Evolutionary conservation across 768 basidiomycete genomes (phyloP), one percentile per base, ranked within the genome.

Genomic region (Psilocybe sp.): DNA sequence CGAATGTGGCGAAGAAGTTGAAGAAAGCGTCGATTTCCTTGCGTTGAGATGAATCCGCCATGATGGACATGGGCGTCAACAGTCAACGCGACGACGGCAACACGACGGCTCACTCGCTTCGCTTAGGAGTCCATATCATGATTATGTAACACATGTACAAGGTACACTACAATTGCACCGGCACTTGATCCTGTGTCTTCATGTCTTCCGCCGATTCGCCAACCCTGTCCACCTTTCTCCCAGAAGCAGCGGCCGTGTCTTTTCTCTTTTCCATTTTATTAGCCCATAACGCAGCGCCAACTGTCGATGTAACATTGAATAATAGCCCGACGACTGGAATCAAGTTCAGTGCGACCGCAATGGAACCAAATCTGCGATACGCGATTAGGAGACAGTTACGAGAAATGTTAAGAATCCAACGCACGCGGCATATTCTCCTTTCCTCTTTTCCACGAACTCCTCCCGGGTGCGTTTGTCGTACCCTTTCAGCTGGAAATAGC

Each of bases 11-110:
- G 54, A 93, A 85, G 73, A 92, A 93, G 48, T 85, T 78, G 66
- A 89, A 72, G 72, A 93, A 92, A 5, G 91, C 90, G 53, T 85
- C 79, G 50, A 89, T 76, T 66, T 93, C 89, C 63, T 82, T 81
- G 51, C 68, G 67, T 60, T 74, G 66, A 2, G 69, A 56, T 16
- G 60, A 55, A 41, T 76, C 72, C 35, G 69, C 58, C 72, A 74
- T 74, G 32, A 35, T 28, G 45, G 44, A 11, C 36, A 19, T 47
- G 34, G 44, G 18, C 33, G 48, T 36, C 36, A 48, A 28, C 36
- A 36, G 37, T 31, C 38, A 23, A 15, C 40, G 34, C 19, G 31
- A 31, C n/a, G 18, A 34, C 31, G 34, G 14, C 33, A 31, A 9
- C 34, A 36, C 18, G 15, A 33, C 13, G 19, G 14, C 16, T n/a